phyloP scores from a whole-genome alignment of 176 grass and related monocot genomes.

The Eleusine coracana region DNA sequence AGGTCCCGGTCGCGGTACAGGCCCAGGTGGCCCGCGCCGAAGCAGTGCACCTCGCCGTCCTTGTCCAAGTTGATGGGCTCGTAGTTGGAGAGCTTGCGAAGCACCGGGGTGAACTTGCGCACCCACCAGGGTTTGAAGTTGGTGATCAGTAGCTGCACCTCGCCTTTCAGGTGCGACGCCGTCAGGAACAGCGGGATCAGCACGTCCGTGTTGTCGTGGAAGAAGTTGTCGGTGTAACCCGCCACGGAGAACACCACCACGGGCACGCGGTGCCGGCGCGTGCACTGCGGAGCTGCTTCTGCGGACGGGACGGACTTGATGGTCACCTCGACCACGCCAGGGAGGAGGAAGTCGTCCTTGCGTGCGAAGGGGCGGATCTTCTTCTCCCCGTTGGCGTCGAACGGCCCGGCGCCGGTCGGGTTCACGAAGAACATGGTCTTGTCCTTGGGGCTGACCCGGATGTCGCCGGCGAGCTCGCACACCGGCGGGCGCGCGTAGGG shows the following conservation, averaged over 20 bases:
- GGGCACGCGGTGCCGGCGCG: constrained; percentile 58
- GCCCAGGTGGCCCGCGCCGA: constrained; percentile 38
- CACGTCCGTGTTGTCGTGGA: constrained; percentile 92
- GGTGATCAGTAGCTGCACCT: constrained; percentile 73
- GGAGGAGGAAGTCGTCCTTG: constrained; percentile 71
- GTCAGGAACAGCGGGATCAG: constrained; percentile 85
- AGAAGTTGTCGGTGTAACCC: constrained; percentile 93
- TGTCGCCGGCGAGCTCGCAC: constrained; percentile 77
- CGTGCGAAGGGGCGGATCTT: constrained; percentile 67
- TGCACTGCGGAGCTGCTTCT: constrained; percentile 39
- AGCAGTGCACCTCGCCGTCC: constrained; percentile 71
- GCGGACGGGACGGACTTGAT: constrained; percentile 59
- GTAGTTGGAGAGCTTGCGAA: constrained; percentile 68
- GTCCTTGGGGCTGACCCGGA: constrained; percentile 57
- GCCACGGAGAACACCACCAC: constrained; percentile 77
- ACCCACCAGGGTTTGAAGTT: constrained; percentile 74
- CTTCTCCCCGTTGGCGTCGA: constrained; percentile 52
- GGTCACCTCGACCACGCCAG: constrained; percentile 65
- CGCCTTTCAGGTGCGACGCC: constrained; percentile 56
- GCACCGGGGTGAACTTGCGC: constrained; percentile 57
- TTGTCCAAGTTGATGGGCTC: constrained; percentile 76
- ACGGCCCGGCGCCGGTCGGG: constrained; percentile 37
- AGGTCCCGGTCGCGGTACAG: constrained; percentile 61
- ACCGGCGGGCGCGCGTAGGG: constrained; percentile 68
- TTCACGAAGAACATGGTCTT: constrained; percentile 61